Percentiles rank a stretch among this genome's conserved stretches.
phyloP scores from a whole-genome alignment of 2,329 filamentous ascomycete species.

The Fusarium chlamydosporum region DNA sequence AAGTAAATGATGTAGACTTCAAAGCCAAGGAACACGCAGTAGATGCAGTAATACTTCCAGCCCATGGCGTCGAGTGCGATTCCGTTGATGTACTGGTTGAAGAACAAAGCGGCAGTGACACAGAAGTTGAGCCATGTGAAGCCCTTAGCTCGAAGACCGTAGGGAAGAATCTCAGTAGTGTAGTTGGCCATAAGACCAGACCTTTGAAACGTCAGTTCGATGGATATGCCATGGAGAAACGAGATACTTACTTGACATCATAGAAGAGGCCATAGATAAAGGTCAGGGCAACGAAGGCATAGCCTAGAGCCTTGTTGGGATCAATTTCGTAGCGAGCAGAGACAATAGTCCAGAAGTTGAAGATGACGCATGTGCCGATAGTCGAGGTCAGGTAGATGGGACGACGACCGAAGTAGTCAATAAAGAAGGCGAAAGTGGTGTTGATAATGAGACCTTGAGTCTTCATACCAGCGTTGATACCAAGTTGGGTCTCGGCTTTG shows the following conservation, averaged over 20 bases:
- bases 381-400: slow-evolving; percentile 25
- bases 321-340: slow-evolving; percentile 50
- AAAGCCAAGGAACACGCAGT: slow-evolving; percentile 24
- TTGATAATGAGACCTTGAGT: slow-evolving; percentile 24
- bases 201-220: slow-evolving; percentile 34
- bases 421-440: slow-evolving; percentile 42
- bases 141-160: slow-evolving; percentile 39
- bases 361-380: slow-evolving; percentile 51
- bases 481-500: slow-evolving; percentile 54
- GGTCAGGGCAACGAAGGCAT: slow-evolving; percentile 54
- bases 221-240: fast-evolving
- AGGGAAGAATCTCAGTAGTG: slow-evolving; percentile 50
- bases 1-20: slow-evolving; percentile 38
- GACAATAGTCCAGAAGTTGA: slow-evolving; percentile 36
- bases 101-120: slow-evolving; percentile 31
- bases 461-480: slow-evolving; percentile 46
- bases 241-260: slow-evolving; percentile 44
- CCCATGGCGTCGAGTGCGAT: slow-evolving; percentile 31
- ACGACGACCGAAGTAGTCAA: slow-evolving; percentile 43
- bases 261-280: slow-evolving; percentile 59
- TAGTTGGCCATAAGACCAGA: slow-evolving; percentile 50
- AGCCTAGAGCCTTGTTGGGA: slow-evolving; percentile 27
- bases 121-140: slow-evolving; percentile 41
- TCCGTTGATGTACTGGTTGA: slow-evolving; percentile 42
- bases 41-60: slow-evolving; percentile 43